Evolutionary conservation across 805 yeast species (phyloP).

Genomic region (Lipomyces lipofer): DNA sequence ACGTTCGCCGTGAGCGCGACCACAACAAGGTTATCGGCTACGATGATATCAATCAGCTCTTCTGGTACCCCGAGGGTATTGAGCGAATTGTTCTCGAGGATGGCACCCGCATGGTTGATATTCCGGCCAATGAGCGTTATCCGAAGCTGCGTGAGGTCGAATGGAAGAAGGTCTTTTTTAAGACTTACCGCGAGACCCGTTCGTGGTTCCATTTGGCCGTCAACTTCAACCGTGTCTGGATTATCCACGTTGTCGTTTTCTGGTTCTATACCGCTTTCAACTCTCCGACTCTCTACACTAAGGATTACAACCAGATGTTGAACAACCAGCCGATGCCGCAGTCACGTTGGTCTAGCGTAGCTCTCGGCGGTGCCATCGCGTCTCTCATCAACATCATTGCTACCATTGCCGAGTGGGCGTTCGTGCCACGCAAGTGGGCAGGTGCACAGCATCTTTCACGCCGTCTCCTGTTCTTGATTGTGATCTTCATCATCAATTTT

Average conservation of each 20-base stretch:
- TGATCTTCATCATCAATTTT: conserved; percentile 68
- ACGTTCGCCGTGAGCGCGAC: conserved; percentile 66
- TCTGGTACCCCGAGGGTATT: conserved; percentile 99
- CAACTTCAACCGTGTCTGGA: conserved; percentile 98
- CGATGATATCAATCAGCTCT: conserved; percentile 97
- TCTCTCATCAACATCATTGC: conserved; percentile 78
- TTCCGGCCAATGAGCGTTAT: conserved; percentile 88
- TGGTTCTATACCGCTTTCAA: conserved; percentile 96
- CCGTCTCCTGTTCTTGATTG: conserved; percentile 72
- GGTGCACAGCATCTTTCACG: conserved; percentile 97
- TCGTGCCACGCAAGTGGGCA: conserved; percentile 97
- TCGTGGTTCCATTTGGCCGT: conserved; percentile 96
- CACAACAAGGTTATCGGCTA: conserved; percentile 69
- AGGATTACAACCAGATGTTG: conserved; percentile 75
- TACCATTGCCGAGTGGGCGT: conserved; percentile 88
- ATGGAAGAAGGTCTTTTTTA: conserved; percentile 90
- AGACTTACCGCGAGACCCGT: conserved; percentile 92
- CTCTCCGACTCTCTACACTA: conserved; percentile 88
- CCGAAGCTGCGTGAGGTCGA: conserved; percentile 85
- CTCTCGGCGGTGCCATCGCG: conserved; percentile 90
- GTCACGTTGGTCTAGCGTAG: conserved; percentile 88
- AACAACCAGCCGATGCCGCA: conserved; percentile 89
- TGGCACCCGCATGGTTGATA: conserved; percentile 86
- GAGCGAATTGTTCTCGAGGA: conserved; percentile 88
- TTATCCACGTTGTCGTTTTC: conserved; percentile 81